Percentiles rank a stretch among this genome's conserved stretches.
Evolutionary conservation across 2,329 filamentous ascomycete species (phyloP).

Genomic region (Endocalyx cinctus): DNA sequence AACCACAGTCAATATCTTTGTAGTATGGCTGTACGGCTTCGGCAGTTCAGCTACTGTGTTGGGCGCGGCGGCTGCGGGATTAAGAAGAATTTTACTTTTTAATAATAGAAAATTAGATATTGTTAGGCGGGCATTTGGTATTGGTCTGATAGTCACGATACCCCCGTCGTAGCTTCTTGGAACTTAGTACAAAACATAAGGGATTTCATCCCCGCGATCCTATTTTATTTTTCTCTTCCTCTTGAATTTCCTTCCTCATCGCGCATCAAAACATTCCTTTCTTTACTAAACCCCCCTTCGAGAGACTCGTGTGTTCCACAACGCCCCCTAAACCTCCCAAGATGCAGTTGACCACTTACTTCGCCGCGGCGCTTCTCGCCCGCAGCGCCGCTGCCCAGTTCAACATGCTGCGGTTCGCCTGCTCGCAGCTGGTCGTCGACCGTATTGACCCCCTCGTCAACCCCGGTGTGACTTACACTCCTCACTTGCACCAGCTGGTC

Average conservation of each 20-base stretch:
- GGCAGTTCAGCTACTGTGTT: slow-evolving; percentile 22
- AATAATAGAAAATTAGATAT: slow-evolving; percentile 9
- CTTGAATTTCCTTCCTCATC: too few species aligned
- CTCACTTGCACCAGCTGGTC: slow-evolving; percentile 43
- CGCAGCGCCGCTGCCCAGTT: slow-evolving; percentile 27
- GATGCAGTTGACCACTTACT: slow-evolving; percentile 30
- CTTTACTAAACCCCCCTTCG: slow-evolving; percentile 1
- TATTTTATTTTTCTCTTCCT: slow-evolving; percentile 3
- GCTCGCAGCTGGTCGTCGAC: slow-evolving; percentile 43
- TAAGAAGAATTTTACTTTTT: slow-evolving; percentile 16
- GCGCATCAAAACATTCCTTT: too few species aligned
- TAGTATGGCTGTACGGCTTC: slow-evolving; percentile 16
- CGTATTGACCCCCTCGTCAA: slow-evolving; percentile 42
- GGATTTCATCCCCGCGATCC: slow-evolving; percentile 2
- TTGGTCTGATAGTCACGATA: slow-evolving; percentile 13
- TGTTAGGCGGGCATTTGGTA: slow-evolving; percentile 15
- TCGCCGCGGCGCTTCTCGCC: slow-evolving; percentile 26
- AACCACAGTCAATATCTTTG: slow-evolving; percentile 14
- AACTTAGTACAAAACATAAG: neutral
- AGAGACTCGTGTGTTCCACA: neutral
- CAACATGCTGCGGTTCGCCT: slow-evolving; percentile 43
- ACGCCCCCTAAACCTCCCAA: slow-evolving; percentile 11
- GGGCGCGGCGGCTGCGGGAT: slow-evolving; percentile 9
- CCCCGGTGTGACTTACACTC: slow-evolving; percentile 39
- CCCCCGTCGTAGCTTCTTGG: slow-evolving; percentile 11